Evolutionary conservation across 148 eudicot genomes (phyloP).

Genomic region (Chenopodium suecicum): DNA sequence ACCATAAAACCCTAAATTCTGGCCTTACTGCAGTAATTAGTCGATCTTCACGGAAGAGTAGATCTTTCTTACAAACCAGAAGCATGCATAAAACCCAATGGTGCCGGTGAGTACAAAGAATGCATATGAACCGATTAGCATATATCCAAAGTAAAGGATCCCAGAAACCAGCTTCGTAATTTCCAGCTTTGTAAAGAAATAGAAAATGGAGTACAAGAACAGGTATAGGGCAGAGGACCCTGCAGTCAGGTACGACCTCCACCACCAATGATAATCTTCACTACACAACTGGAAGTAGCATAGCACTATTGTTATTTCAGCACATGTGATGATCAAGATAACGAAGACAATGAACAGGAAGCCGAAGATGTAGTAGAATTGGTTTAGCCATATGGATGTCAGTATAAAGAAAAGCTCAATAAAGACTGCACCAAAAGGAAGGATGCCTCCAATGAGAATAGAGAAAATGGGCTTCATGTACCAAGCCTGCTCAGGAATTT

Average conservation of each 20-base stretch:
- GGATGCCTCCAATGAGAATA: conserved; percentile 54
- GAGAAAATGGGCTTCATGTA: conserved; percentile 55
- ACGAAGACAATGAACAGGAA: conserved; percentile 50
- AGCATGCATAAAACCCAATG: conserved; percentile 43
- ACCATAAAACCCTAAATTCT: background rate
- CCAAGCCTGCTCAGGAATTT: conserved; percentile 52
- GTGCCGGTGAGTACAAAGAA: conserved; percentile 50
- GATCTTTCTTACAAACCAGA: conserved; percentile 52
- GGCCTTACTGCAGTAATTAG: conserved; percentile 14
- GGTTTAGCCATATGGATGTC: conserved; percentile 59
- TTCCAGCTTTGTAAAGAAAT: conserved; percentile 52
- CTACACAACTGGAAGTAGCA: conserved; percentile 64
- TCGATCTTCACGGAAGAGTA: conserved; percentile 51
- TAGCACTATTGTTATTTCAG: conserved; percentile 49
- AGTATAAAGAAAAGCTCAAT: conserved; percentile 55
- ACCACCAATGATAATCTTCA: conserved; percentile 59
- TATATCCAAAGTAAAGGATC: conserved; percentile 47
- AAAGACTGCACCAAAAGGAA: conserved; percentile 51
- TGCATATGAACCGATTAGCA: conserved; percentile 46
- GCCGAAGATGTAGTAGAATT: conserved; percentile 59
- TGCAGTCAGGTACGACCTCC: conserved; percentile 55
- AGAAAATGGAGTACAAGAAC: conserved; percentile 54
- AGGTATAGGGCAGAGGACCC: conserved; percentile 54
- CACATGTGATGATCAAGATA: conserved; percentile 49
- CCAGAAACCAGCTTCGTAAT: conserved; percentile 48